phyloP scores from a whole-genome alignment of 2,329 filamentous ascomycete species.

The Ophiostoma sp. region DNA sequence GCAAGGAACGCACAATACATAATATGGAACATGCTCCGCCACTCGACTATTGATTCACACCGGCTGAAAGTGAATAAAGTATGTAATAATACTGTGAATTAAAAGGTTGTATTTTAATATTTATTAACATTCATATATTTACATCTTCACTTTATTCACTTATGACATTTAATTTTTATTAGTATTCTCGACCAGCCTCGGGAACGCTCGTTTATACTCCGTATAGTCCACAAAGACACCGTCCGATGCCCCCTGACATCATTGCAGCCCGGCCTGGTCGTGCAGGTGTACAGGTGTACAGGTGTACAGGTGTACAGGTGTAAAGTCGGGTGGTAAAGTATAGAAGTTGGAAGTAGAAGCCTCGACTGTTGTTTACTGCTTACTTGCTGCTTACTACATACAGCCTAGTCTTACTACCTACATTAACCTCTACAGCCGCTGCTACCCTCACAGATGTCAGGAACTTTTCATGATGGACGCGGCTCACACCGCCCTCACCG shows the following conservation, averaged over 20 bases:
- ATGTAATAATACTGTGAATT: background rate
- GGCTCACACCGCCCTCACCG: background rate
- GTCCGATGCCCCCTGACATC: background rate
- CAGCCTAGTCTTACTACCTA: too few relatives aligned
- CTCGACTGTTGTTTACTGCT: too few relatives aligned
- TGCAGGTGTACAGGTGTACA: too few relatives aligned
- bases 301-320: too few relatives aligned
- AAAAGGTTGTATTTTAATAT: background rate
- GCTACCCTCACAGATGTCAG: background rate
- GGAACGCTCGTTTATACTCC: constrained; percentile 1
- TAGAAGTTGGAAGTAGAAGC: too few relatives aligned
- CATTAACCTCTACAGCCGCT: background rate
- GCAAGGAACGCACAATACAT: constrained; percentile 7
- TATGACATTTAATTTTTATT: background rate
- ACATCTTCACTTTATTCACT: too few relatives aligned
- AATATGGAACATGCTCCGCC: background rate
- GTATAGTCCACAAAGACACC: background rate
- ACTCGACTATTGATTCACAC: background rate
- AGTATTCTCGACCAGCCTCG: background rate
- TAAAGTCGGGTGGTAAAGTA: too few relatives aligned
- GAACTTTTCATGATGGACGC: constrained; percentile 7
- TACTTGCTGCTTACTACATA: too few relatives aligned
- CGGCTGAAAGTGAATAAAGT: background rate
- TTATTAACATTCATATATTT: background rate
- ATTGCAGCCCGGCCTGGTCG: background rate